phyloP scores from a whole-genome alignment of 2,329 filamentous ascomycete genomes.

The Triangularia setosa region DNA sequence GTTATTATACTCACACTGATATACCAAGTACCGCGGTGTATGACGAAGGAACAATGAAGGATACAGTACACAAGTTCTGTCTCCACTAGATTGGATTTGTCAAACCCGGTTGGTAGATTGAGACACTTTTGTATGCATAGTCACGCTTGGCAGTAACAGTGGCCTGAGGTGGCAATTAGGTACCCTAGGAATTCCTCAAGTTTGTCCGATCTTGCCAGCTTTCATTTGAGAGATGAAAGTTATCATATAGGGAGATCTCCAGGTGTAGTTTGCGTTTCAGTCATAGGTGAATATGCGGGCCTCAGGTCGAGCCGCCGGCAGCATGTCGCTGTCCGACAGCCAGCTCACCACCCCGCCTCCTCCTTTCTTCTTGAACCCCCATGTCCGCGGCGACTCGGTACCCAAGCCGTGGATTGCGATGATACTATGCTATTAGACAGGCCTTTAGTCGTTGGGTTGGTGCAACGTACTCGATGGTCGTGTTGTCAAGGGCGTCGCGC shows the following conservation, averaged over 20 bases:
- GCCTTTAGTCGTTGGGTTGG: background rate
- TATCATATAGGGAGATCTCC: too few species aligned
- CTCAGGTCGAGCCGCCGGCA: constrained; percentile 18
- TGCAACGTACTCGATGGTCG: constrained; percentile 12
- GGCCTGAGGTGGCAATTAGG: too few species aligned
- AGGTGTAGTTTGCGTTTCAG: constrained; percentile 22
- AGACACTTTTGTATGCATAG: background rate
- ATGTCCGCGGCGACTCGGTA: constrained; percentile 25
- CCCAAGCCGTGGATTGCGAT: constrained; percentile 27
- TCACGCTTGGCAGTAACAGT: background rate
- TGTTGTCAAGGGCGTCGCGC: constrained; percentile 1
- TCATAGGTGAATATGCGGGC: constrained; percentile 25
- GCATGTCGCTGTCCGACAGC: constrained; percentile 21
- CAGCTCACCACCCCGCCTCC: constrained; percentile 17
- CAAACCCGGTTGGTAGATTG: background rate
- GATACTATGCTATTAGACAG: constrained; percentile 14
- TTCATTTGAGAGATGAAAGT: too few species aligned
- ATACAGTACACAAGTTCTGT: background rate
- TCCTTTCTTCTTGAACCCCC: constrained; percentile 18
- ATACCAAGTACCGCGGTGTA: too few species aligned
- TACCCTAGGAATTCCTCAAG: too few species aligned
- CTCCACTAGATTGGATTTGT: too few species aligned
- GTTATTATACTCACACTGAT: too few species aligned
- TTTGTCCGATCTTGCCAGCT: too few species aligned
- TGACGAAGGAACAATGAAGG: too few species aligned